Percentiles rank a stretch among this genome's conserved stretches.
These are phyloP conservation scores for Solanum pennellii DNA, from an alignment of 257 asterid species.

Conservation along the genomic window DNA sequence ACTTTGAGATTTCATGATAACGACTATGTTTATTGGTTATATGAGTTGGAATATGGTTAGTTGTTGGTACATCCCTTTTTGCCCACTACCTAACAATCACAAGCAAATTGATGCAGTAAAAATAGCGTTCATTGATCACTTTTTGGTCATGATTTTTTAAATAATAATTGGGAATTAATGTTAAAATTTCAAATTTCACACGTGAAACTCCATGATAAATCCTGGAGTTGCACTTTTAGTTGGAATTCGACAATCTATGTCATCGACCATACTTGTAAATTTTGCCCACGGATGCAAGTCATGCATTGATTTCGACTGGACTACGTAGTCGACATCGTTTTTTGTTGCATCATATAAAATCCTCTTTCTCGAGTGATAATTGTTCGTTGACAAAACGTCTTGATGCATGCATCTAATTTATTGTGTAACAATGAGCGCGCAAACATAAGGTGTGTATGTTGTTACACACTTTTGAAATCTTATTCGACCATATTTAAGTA, in stretches of 20 bases:
- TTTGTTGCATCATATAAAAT: background rate
- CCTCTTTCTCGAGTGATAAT: background rate
- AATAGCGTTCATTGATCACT: background rate
- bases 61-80: background rate
- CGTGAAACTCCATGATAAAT: too few species aligned
- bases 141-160: background rate
- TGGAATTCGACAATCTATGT: background rate
- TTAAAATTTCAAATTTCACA: too few species aligned
- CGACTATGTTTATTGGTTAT: too few species aligned
- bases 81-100: background rate
- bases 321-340: background rate
- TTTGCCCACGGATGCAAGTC: background rate
- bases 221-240: background rate
- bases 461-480: background rate
- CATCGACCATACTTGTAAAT: background rate
- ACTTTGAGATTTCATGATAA: background rate
- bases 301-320: background rate
- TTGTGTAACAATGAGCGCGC: background rate
- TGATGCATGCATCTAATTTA: background rate
- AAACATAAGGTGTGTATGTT: background rate
- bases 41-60: background rate
- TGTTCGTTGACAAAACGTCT: background rate
- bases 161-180: background rate
- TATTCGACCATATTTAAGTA: background rate
- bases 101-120: background rate